Evolutionary conservation across 805 yeast genomes (phyloP).

Genomic region (Clavispora santaluciae): DNA sequence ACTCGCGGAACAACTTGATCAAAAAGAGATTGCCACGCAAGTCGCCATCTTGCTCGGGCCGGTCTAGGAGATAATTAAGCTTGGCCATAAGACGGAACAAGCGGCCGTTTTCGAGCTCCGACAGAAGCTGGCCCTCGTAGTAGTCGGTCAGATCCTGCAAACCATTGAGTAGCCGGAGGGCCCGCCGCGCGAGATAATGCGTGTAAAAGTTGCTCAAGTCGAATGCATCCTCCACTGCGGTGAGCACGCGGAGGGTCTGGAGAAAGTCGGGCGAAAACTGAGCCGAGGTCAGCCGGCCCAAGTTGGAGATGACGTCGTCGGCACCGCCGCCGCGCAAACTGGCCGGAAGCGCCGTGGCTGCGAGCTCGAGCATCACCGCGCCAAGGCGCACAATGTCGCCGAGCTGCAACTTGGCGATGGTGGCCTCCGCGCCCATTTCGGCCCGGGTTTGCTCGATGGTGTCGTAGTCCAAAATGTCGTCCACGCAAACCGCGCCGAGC

Average conservation of each 20-base stretch:
- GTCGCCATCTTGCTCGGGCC: slow-evolving; percentile 53
- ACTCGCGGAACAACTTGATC: slow-evolving; percentile 68
- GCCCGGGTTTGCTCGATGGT: slow-evolving; percentile 21
- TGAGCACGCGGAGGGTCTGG: slow-evolving; percentile 21
- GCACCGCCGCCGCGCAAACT: slow-evolving; percentile 15
- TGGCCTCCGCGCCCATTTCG: slow-evolving; percentile 10
- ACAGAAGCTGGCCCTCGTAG: slow-evolving; percentile 55
- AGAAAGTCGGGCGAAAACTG: slow-evolving; percentile 43
- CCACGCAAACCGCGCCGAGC: slow-evolving; percentile 64
- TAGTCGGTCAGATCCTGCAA: slow-evolving; percentile 51
- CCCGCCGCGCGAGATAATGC: slow-evolving; percentile 24
- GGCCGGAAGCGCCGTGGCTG: slow-evolving; percentile 33
- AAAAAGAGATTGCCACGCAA: slow-evolving; percentile 70
- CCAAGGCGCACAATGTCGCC: slow-evolving; percentile 62
- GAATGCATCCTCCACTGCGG: slow-evolving; percentile 13
- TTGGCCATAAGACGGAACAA: slow-evolving; percentile 78
- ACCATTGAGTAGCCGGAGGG: slow-evolving; percentile 46
- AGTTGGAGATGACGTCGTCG: slow-evolving; percentile 10
- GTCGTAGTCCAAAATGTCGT: slow-evolving; percentile 55
- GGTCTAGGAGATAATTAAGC: slow-evolving; percentile 69
- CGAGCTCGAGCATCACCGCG: slow-evolving; percentile 50
- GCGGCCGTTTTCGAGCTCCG: slow-evolving; percentile 85
- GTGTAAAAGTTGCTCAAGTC: slow-evolving; percentile 22
- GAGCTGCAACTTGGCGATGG: slow-evolving; percentile 34
- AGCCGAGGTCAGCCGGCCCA: slow-evolving; percentile 12